Conservation (phyloP, 129 eudicot species). For the Centaurea solstitialis region DNA sequence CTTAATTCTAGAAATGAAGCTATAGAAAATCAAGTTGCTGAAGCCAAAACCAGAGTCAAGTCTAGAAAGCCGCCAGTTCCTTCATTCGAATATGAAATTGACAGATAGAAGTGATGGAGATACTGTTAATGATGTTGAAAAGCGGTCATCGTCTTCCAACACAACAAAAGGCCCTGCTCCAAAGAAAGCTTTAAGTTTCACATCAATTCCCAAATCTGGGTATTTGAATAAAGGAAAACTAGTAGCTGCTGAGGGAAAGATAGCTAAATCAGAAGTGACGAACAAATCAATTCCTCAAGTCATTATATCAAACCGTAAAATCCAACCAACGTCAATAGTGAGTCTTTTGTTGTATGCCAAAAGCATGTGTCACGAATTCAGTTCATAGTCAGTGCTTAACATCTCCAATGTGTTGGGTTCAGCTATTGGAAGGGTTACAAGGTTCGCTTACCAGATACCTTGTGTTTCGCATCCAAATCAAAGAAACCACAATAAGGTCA, state of each 20-base stretch:
- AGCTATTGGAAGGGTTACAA: constrained; percentile 93
- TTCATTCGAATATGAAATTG: constrained; percentile 39
- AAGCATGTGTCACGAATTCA: neutral
- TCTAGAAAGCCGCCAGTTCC: constrained; percentile 56
- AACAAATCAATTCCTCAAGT: constrained; percentile 45
- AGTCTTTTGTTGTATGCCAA: constrained; percentile 10
- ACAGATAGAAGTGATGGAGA: constrained; percentile 22
- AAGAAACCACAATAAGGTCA: constrained; percentile 48
- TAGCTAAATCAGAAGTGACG: constrained; percentile 44
- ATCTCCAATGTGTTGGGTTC: constrained; percentile 16
- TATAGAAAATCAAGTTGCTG: constrained; percentile 65
- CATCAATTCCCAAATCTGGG: constrained; percentile 41
- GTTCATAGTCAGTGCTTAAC: neutral
- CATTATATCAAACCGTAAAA: constrained; percentile 72
- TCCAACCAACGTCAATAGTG: constrained; percentile 98
- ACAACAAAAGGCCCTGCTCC: constrained; percentile 33
- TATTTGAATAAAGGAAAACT: constrained; percentile 46
- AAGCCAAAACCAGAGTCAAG: constrained; percentile 45
- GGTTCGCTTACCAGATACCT: constrained; percentile 67
- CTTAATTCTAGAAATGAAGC: constrained; percentile 35
- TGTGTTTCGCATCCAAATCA: constrained; percentile 54
- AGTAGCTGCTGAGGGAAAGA: constrained; percentile 43
- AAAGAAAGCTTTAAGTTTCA: constrained; percentile 33
- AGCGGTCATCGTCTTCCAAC: constrained; percentile 24
- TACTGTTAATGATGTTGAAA: constrained; percentile 40